These are phyloP conservation scores for Schizochytrium sp. DNA, from an alignment of 108 stramenopile species.

Conservation along the genomic window DNA sequence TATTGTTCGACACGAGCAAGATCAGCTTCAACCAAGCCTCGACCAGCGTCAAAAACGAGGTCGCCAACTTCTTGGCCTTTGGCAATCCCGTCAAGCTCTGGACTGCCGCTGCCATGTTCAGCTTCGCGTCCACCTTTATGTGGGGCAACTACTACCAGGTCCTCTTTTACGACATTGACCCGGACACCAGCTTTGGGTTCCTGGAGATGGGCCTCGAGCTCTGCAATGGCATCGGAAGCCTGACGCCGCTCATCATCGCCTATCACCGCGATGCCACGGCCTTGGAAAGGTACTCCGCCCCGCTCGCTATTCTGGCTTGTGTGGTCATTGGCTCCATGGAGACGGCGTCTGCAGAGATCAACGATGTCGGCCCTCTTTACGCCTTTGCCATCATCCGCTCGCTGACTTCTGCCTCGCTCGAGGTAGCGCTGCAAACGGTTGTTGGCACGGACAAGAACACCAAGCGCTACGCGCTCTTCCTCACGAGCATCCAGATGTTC, in stretches of 20 bases:
- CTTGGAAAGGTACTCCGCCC: neutral
- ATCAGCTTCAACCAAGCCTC: neutral
- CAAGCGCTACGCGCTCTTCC: neutral
- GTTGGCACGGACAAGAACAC: neutral
- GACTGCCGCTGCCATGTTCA: neutral
- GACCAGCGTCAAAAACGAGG: neutral
- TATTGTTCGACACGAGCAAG: neutral
- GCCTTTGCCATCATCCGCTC: neutral
- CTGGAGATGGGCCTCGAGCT: neutral
- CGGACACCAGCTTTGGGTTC: neutral
- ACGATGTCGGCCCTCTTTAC: neutral
- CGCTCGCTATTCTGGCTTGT: neutral
- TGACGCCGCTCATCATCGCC: neutral
- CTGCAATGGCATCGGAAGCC: neutral
- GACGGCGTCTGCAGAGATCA: neutral
- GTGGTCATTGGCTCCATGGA: neutral
- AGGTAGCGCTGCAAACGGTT: neutral
- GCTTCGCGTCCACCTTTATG: neutral
- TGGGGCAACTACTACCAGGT: conserved; percentile 13
- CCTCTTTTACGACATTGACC: neutral
- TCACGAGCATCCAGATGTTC: neutral
- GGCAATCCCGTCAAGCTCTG: neutral
- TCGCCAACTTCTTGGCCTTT: neutral
- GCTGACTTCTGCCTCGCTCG: neutral
- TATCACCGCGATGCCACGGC: neutral